Base-by-base conservation (phyloP, 2,329 filamentous ascomycete species). In the Xylariales sp. region DNA sequence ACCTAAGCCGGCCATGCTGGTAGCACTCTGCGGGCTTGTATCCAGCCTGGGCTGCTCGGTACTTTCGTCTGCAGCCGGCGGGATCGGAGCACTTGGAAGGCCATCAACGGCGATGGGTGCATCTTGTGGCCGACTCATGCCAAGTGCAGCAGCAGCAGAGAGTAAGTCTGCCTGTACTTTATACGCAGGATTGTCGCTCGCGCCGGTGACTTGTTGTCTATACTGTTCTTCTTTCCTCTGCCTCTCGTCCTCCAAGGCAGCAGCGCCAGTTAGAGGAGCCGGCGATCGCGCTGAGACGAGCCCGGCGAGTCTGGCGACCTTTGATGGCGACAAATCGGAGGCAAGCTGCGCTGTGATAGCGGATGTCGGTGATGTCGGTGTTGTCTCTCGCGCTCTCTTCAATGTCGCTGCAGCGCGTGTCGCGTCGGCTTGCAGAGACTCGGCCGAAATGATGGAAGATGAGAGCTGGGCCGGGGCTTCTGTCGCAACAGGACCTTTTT, bases 71-170 rank as follows among this genome's bases (percentile, higher is more conserved):
- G 38, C 67, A 57, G 41, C 57, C 48, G 49, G 61, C 53, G 33
- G 54, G 16, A 33, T 25, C n/a, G 28, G 13, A 30, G 15, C 27
- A 14, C 32, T 16, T 32, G 23, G 38, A 4, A 30, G 31, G 20
- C 18, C 25, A 10, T 41, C 35, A 17, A n/a, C 13, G 19, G 15
- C 15, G 32, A 38, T 29, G 10, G 34, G 40, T 16, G 66, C 68
- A 55, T 79, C 75, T 40, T 69, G 63, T n/a, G 73, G 62, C 42
- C 72, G 74, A 54, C 73, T 78, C 63, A 80, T 73, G 33, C 65
- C 65, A 44, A 71, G 61, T 17, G 68, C 66, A 40, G 63, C 69
- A 30, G 4, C 33, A 6, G 69, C 70, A 24, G 74, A 72, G 62
- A 79, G 68, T 33, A 81, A 62, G 15, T 73, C 72, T 16, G 68